These are phyloP conservation scores for Eucalyptus pauciflora DNA, from an alignment of 345 rosid genomes.

Conservation along the genomic window DNA sequence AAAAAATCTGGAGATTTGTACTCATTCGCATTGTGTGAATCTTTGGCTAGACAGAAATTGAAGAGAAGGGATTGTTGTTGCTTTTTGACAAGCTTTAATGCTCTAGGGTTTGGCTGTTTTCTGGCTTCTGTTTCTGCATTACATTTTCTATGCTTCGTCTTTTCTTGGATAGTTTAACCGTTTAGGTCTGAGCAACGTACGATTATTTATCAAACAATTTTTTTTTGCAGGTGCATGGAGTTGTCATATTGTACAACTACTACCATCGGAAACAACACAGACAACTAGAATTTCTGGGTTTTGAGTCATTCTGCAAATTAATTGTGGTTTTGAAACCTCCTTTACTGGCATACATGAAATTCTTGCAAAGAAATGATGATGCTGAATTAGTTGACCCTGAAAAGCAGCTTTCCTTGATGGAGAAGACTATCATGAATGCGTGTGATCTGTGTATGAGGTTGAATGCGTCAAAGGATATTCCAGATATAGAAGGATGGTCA, in stretches of 20 bases:
- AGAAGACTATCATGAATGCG: conserved; percentile 55
- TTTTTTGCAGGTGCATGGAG: conserved; percentile 49
- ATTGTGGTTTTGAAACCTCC: conserved; percentile 35
- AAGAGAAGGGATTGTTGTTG: background rate
- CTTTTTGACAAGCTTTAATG: background rate
- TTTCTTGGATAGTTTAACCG: background rate
- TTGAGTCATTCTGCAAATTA: conserved; percentile 60
- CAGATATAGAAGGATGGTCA: conserved; percentile 39
- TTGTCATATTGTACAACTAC: conserved; percentile 66
- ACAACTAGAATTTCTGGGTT: conserved; percentile 29
- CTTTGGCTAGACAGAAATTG: background rate
- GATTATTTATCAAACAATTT: background rate
- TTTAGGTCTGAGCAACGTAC: background rate
- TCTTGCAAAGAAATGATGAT: conserved; percentile 24
- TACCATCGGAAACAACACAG: conserved; percentile 50
- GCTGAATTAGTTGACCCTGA: conserved; percentile 16
- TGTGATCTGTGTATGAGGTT: conserved; percentile 46
- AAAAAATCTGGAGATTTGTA: background rate
- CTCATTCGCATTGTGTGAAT: background rate
- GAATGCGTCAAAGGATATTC: conserved; percentile 27
- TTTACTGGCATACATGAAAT: conserved; percentile 31
- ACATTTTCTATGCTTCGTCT: background rate
- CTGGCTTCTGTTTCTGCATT: background rate
- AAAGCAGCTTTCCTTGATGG: conserved; percentile 31
- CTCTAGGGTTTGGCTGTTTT: background rate